phyloP scores from a whole-genome alignment of 2,329 filamentous ascomycete genomes.

The Macroventuria anomochaeta region DNA sequence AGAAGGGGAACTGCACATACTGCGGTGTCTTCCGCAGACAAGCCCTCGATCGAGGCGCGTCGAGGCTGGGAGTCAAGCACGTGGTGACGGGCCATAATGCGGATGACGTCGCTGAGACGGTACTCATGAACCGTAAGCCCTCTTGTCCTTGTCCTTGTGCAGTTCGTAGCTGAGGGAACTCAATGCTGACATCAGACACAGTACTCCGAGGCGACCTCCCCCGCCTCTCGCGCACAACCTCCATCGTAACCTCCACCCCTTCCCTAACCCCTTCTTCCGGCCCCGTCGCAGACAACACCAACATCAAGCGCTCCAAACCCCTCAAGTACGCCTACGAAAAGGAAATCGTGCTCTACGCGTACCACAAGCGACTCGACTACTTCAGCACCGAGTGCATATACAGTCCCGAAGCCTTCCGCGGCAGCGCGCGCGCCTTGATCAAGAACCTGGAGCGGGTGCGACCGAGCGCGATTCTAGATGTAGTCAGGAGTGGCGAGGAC shows the following conservation, averaged over 20 bases:
- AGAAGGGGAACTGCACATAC: constrained; percentile 99
- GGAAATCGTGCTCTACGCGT: constrained; percentile 96
- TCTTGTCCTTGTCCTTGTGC: not conserved
- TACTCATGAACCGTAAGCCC: constrained; percentile 86
- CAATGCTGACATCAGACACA: constrained; percentile 34
- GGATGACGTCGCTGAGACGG: constrained; percentile 95
- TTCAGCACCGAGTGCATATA: constrained; percentile 99
- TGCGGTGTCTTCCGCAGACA: constrained; percentile 96
- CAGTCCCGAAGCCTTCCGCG: constrained; percentile 94
- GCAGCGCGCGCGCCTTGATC: constrained; percentile 87
- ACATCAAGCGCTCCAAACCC: constrained; percentile 94
- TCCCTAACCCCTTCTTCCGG: constrained; percentile 25
- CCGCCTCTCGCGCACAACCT: constrained; percentile 84
- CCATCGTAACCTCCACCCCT: constrained; percentile 72
- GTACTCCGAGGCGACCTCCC: constrained; percentile 88
- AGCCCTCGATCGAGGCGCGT: constrained; percentile 89
- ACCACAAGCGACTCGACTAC: constrained; percentile 96
- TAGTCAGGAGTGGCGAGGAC: constrained; percentile 93
- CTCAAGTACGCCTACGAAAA: constrained; percentile 99
- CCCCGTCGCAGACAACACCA: constrained; percentile 68
- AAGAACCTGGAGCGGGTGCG: constrained; percentile 94
- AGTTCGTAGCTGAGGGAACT: not conserved
- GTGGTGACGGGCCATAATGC: constrained; percentile 98
- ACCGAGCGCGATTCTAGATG: constrained; percentile 92
- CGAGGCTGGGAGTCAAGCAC: constrained; percentile 84